phyloP scores from a whole-genome alignment of 352 stramenopile species.

The Globisporangium splendens region DNA sequence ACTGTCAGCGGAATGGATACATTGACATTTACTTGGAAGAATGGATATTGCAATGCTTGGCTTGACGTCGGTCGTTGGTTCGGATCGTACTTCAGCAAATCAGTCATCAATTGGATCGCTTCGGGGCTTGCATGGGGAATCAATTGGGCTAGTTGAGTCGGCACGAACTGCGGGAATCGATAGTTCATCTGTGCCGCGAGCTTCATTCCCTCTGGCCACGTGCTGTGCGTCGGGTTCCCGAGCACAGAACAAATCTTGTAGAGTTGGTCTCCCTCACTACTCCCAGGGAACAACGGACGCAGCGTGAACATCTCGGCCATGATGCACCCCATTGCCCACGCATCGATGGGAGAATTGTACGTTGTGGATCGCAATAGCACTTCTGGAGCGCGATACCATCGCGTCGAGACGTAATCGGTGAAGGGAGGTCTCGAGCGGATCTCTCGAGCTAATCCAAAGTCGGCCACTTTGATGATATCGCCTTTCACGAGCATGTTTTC shows the following conservation, averaged over 20 bases:
- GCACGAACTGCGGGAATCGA: constrained; percentile 93
- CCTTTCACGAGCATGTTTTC: constrained; percentile 97
- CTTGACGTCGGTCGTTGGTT: constrained; percentile 90
- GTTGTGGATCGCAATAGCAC: constrained; percentile 91
- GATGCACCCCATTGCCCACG: constrained; percentile 97
- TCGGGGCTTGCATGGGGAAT: constrained; percentile 90
- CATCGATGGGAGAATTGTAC: constrained; percentile 98
- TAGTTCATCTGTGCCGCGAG: constrained; percentile 96
- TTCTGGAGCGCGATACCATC: constrained; percentile 98
- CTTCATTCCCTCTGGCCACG: constrained; percentile 94
- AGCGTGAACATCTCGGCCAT: constrained; percentile 97
- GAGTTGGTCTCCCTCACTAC: constrained; percentile 96
- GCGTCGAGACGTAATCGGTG: constrained; percentile 98
- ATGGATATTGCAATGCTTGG: constrained; percentile 94
- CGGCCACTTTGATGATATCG: constrained; percentile 95
- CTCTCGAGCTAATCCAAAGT: constrained; percentile 97
- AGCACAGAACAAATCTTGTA: constrained; percentile 97
- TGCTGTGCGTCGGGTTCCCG: constrained; percentile 86
- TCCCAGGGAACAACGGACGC: constrained; percentile 96
- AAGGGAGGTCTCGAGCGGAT: constrained; percentile 91
- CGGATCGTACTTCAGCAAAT: constrained; percentile 93
- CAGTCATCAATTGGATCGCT: constrained; percentile 90
- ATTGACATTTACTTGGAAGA: constrained; percentile 90
- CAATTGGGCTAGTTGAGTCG: constrained; percentile 82
- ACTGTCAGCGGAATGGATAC: constrained; percentile 67